These are phyloP conservation scores for Mycotypha africana DNA, from an alignment of 371 early-diverging fungal species.

Conservation along the genomic window DNA sequence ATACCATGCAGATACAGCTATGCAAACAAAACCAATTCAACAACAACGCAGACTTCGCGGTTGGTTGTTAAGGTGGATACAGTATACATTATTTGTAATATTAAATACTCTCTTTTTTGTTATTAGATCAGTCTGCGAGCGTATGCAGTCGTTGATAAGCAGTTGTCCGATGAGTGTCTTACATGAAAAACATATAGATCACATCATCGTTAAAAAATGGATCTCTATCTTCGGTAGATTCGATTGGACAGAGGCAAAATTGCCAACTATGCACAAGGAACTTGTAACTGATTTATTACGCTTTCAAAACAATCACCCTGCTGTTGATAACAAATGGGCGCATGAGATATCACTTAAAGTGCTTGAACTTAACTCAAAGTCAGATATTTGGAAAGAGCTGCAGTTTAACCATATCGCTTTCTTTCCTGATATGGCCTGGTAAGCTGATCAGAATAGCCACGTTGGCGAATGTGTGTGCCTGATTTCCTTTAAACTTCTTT, in stretches of 20 bases:
- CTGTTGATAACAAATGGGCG: not conserved
- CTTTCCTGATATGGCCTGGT: constrained; percentile 53
- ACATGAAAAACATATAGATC: constrained; percentile 14
- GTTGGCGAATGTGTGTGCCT: too few species aligned
- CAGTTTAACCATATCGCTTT: constrained; percentile 57
- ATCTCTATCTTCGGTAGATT: constrained; percentile 13
- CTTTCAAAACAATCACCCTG: constrained; percentile 15
- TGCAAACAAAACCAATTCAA: not conserved
- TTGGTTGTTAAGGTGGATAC: too few species aligned
- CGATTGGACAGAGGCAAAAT: constrained; percentile 8
- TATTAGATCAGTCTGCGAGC: constrained; percentile 10
- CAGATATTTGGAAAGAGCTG: constrained; percentile 56
- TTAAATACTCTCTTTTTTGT: too few species aligned
- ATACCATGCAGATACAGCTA: constrained; percentile 16
- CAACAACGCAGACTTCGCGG: too few species aligned
- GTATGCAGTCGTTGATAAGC: constrained; percentile 7
- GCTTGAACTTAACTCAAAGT: constrained; percentile 13
- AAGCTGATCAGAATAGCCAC: too few species aligned
- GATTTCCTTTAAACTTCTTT: not conserved
- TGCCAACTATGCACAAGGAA: constrained; percentile 2
- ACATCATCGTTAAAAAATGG: constrained; percentile 16
- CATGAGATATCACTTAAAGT: constrained; percentile 14
- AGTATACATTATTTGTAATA: too few species aligned
- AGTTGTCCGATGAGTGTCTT: constrained; percentile 7
- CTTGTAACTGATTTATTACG: constrained; percentile 13